Base-by-base conservation (phyloP, 2,329 filamentous ascomycete genomes). In the Drechslera avenae region DNA sequence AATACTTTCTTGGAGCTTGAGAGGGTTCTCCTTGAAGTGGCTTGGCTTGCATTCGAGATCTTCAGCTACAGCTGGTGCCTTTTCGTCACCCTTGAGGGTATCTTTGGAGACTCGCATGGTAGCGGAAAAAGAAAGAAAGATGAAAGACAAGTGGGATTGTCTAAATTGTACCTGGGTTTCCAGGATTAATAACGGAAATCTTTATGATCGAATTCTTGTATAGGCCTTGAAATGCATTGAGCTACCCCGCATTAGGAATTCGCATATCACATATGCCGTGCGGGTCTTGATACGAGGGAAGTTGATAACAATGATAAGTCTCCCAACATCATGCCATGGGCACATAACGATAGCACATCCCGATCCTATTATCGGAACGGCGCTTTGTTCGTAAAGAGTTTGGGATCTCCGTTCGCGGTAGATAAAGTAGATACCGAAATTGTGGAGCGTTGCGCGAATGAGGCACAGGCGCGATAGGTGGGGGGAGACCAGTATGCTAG, bases 11-110 rank as follows among this genome's bases (percentile, higher is more conserved):
- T 52, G 21, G 16, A 35, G 39, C 12, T 45, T 40, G 18, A 52
- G 39, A 5, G 46, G 37, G 28, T 45, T 35, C 5, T 9, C 34
- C 5, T 44, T 34, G 14, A 23, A 14, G 2, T 16, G 12, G 7
- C 10, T 32, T 23, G 12, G 26, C 18, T 52, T 45, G 8, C 35
- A 5, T 23, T 52, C 50, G n/a, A 35, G 9, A 5, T 50, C 35
- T 7, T 35, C 36, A 14, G 48, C 34, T 31, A 31, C 30, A 6
- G 6, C n/a, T 5, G n/a, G 6, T 34, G 17, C 14, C 39, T 50
- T 33, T 7, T 31, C 8, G n/a, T 39, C 31, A 4, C 21, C 21
- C 4, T 26, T 28, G 8, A 16, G 13, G 17, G 31, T 18, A 13
- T 46, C 35, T 2, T 3, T 26, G 7, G 9, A 8, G 5, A 31